Conservation (phyloP, 2,329 filamentous ascomycete genomes). For the Cercospora nicotianae region DNA sequence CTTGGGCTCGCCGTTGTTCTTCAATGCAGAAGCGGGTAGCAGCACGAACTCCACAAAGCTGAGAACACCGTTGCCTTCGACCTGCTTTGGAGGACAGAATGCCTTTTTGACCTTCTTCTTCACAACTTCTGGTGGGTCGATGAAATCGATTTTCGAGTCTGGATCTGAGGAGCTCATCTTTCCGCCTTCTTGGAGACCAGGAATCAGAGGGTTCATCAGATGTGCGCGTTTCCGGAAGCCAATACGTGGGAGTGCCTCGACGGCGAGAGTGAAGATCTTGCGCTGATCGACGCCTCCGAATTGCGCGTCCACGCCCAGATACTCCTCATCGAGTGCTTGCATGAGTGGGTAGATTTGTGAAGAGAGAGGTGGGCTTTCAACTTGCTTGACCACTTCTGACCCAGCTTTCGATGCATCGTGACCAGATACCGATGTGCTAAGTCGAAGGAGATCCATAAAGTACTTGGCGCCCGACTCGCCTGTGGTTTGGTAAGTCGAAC, state of each 20-base stretch:
- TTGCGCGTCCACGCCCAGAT: conserved; percentile 83
- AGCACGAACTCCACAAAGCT: conserved; percentile 85
- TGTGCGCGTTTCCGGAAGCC: conserved; percentile 77
- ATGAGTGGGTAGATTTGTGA: conserved; percentile 82
- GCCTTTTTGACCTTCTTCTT: conserved; percentile 85
- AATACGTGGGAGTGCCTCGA: conserved; percentile 79
- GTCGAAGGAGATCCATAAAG: conserved; percentile 82
- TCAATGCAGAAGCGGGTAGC: conserved; percentile 71
- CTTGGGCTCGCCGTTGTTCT: conserved; percentile 50
- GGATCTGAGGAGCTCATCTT: conserved; percentile 75
- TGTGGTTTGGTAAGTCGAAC: conserved; percentile 54
- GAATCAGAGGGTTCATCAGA: conserved; percentile 84
- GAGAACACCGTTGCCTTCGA: conserved; percentile 84
- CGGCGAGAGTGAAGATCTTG: conserved; percentile 84
- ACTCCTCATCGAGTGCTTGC: conserved; percentile 87
- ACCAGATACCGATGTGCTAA: conserved; percentile 69
- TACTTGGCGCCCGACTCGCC: conserved; percentile 73
- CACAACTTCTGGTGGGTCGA: conserved; percentile 74
- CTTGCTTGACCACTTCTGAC: conserved; percentile 92
- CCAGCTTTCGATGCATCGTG: conserved; percentile 87
- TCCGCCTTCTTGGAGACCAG: conserved; percentile 70
- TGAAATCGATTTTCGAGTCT: conserved; percentile 89
- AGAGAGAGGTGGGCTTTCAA: conserved; percentile 69
- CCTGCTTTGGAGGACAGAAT: conserved; percentile 69
- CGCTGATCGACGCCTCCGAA: conserved; percentile 84